phyloP scores from a whole-genome alignment of 768 basidiomycete genomes.

The Mycena floridula region DNA sequence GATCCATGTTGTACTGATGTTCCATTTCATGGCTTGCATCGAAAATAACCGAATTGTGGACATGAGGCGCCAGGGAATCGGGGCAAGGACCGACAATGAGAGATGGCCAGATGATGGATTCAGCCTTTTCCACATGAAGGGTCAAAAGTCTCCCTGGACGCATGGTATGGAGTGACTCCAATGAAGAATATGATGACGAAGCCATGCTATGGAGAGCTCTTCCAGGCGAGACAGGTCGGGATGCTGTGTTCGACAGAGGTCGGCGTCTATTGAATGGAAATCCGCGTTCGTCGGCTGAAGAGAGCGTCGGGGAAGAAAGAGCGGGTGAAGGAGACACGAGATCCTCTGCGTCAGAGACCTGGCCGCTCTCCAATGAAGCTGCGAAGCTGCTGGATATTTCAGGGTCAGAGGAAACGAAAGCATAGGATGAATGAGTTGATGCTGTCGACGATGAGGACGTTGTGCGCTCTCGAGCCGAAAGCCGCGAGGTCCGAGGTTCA shows the following conservation, averaged over 20 bases:
- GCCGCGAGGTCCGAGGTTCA: conserved; percentile 53
- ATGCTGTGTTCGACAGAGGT: conserved; percentile 26
- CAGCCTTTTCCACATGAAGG: conserved; percentile 74
- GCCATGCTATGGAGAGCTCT: conserved; percentile 47
- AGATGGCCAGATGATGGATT: conserved; percentile 79
- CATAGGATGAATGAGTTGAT: conserved; percentile 77
- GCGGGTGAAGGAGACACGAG: conserved; percentile 46
- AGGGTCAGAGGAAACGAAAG: conserved; percentile 76
- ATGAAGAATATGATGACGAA: conserved; percentile 67
- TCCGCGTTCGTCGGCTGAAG: conserved; percentile 49
- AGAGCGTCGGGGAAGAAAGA: conserved; percentile 54
- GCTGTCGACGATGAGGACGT: conserved; percentile 69
- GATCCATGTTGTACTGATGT: conserved; percentile 78
- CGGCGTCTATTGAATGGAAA: conserved; percentile 21
- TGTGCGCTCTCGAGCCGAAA: conserved; percentile 62
- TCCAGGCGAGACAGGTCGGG: conserved; percentile 54
- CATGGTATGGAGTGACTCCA: conserved; percentile 61
- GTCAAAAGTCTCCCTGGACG: conserved; percentile 67
- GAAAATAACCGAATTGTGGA: conserved; percentile 47
- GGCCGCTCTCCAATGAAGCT: conserved; percentile 71
- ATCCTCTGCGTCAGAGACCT: conserved; percentile 70
- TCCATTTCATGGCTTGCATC: conserved; percentile 47
- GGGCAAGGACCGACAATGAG: conserved; percentile 73
- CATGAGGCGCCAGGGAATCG: conserved; percentile 46
- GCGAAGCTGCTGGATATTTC: conserved; percentile 84